phyloP scores from a whole-genome alignment of 202 grass and related monocot genomes.

The Brachypodium distachyon region DNA sequence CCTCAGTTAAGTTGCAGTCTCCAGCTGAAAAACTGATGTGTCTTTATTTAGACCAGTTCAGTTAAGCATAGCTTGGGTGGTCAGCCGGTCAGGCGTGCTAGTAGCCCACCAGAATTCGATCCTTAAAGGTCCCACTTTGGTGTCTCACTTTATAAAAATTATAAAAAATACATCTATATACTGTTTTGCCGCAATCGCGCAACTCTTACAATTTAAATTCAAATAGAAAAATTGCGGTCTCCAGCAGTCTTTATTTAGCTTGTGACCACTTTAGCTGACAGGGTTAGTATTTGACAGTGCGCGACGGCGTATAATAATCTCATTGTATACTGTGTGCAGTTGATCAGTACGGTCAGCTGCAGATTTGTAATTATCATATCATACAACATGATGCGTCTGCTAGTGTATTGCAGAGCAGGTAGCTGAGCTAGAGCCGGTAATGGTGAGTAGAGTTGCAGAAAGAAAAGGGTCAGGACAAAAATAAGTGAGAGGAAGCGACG shows the following conservation, averaged over 20 bases:
- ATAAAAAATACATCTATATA: no score
- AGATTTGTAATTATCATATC: neutral
- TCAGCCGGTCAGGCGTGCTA: no score
- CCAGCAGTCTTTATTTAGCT: no score
- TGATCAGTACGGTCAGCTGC: neutral
- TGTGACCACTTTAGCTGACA: neutral
- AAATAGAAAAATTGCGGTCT: no score
- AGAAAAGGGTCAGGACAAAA: neutral
- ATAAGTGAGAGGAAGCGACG: neutral
- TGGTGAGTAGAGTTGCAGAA: neutral
- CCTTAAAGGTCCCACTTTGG: no score
- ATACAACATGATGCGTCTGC: neutral
- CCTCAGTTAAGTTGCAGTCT: neutral
- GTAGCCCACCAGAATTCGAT: no score
- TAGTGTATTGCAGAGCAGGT: neutral
- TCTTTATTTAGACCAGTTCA: neutral
- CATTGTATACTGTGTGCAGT: neutral
- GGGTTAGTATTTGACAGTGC: neutral
- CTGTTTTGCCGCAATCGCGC: no score
- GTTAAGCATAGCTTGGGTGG: no score
- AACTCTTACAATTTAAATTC: no score
- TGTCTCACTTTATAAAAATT: no score
- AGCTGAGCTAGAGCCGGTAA: neutral
- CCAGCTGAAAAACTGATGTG: neutral
- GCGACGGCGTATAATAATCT: neutral